Percentiles rank a stretch among this genome's conserved stretches.
phyloP scores from a whole-genome alignment of 192 early-diverging fungal species.

The Chytriomyces sp. region DNA sequence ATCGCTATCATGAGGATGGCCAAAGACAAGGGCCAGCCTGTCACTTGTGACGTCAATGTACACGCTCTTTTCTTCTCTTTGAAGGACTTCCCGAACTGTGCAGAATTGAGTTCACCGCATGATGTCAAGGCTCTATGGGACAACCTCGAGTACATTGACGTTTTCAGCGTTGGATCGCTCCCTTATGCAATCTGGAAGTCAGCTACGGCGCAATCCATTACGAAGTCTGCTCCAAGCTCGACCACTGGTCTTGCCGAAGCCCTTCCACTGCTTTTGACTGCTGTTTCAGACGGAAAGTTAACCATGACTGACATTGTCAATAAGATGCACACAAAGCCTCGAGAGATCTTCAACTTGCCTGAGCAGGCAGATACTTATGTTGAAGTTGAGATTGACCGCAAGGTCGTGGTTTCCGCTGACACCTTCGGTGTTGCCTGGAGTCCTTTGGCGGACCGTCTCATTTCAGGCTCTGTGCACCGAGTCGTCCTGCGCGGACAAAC shows the following conservation, averaged over 20 bases:
- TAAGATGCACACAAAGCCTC: constrained; percentile 82
- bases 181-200: constrained; percentile 66
- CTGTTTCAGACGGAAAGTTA: constrained; percentile 77
- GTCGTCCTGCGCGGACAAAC: constrained; percentile 88
- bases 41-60: constrained; percentile 94
- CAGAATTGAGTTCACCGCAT: constrained; percentile 34
- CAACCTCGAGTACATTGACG: constrained; percentile 77
- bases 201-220: constrained; percentile 28
- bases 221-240: constrained; percentile 22
- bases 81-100: constrained; percentile 36
- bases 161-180: constrained; percentile 80
- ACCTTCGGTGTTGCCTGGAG: constrained; percentile 49
- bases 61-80: constrained; percentile 78
- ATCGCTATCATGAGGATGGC: constrained; percentile 81
- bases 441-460: constrained; percentile 61
- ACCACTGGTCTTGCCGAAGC: constrained; percentile 66
- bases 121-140: constrained; percentile 86
- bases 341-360: constrained; percentile 89
- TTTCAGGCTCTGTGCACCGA: constrained; percentile 78
- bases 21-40: constrained; percentile 82
- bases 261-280: constrained; percentile 78
- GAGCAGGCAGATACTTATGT: constrained; percentile 91
- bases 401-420: constrained; percentile 37
- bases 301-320: constrained; percentile 74
- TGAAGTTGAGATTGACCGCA: constrained; percentile 89